Conservation (phyloP, 768 basidiomycete species). For the Hericium alpestre region DNA sequence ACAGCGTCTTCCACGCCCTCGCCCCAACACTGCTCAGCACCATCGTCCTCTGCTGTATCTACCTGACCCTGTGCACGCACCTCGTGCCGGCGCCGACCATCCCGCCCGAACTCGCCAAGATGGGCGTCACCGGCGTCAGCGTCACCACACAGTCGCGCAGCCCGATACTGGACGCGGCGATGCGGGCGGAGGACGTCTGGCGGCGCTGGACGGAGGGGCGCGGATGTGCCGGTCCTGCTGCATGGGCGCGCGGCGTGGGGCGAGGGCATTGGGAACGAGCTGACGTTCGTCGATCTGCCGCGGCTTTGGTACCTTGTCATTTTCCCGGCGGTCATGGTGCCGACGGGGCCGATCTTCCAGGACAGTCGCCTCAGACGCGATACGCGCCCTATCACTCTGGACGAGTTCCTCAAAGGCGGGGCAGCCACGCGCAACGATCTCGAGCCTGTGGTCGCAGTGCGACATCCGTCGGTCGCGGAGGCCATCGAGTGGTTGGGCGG, state of each 20-base stretch:
- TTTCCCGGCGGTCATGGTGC: not conserved
- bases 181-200: too few relatives aligned
- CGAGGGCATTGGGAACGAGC: not conserved
- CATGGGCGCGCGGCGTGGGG: not conserved
- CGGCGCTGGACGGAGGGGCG: not conserved
- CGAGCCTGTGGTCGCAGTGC: not conserved
- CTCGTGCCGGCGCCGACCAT: too few relatives aligned
- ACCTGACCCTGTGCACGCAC: too few relatives aligned
- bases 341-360: constrained; percentile 1
- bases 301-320: not conserved
- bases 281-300: not conserved
- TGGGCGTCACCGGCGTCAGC: too few relatives aligned
- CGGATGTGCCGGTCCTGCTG: not conserved
- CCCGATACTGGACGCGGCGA: too few relatives aligned
- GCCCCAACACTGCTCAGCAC: too few relatives aligned
- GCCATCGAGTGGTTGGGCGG: not conserved
- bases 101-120: too few relatives aligned
- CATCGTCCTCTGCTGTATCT: too few relatives aligned
- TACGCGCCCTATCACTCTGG: not conserved
- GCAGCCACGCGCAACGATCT: not conserved
- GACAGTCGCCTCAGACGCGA: not conserved
- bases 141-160: too few relatives aligned
- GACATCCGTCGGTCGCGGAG: not conserved
- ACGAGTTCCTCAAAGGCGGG: not conserved
- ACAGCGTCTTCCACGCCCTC: too few relatives aligned